Percentiles rank a stretch among this genome's conserved stretches.
Conservation (phyloP, 257 asterid species). For the Primulina eburnea region DNA sequence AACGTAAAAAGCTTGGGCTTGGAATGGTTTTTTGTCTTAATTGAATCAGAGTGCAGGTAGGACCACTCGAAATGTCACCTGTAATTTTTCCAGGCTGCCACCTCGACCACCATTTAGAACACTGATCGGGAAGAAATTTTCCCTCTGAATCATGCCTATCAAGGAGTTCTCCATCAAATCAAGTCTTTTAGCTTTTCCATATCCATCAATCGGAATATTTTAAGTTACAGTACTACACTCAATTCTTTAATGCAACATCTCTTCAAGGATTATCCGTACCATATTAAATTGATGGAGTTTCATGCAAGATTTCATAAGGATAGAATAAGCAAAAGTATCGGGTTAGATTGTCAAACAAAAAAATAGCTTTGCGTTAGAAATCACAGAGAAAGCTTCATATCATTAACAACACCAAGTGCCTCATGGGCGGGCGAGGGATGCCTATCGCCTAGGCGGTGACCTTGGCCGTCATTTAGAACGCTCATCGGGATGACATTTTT, state of each 20-base stretch:
- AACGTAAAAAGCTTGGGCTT: no score
- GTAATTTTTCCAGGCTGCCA: no score
- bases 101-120: no score
- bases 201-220: conserved; percentile 79
- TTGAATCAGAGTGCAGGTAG: no score
- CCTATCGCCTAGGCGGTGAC: no score
- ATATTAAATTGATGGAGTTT: conserved; percentile 50
- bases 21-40: no score
- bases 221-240: conserved; percentile 53
- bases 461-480: background rate
- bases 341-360: no score
- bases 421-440: no score
- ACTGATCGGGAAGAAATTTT: conserved; percentile 66
- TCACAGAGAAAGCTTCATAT: no score
- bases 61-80: no score
- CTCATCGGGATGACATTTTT: conserved; percentile 67
- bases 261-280: conserved; percentile 49
- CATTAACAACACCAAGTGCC: no score
- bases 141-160: conserved; percentile 63
- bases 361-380: no score
- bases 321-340: conserved; percentile 76
- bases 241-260: conserved; percentile 62
- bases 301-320: conserved; percentile 63
- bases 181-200: conserved; percentile 71
- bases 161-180: conserved; percentile 64